Conservation (phyloP, 345 rosid species). For the Ceriops tagal region DNA sequence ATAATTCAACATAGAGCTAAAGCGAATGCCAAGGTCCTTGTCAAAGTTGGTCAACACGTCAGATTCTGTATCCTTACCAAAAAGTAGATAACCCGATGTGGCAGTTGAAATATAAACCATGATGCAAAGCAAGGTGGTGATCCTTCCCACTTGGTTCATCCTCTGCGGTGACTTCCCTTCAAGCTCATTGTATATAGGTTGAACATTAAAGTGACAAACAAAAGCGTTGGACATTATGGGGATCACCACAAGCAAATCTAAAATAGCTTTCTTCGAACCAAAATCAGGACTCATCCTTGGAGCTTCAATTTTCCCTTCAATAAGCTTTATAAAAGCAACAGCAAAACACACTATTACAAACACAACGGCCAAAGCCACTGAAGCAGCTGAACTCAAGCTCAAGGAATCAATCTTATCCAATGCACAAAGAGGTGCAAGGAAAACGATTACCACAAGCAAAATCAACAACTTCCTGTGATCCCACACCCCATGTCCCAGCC, state of each 20-base stretch:
- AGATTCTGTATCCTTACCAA: slow-evolving; percentile 76
- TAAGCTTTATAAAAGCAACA: slow-evolving; percentile 72
- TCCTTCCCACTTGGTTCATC: slow-evolving; percentile 85
- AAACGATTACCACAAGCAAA: slow-evolving; percentile 58
- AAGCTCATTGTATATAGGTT: slow-evolving; percentile 91
- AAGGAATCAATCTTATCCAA: slow-evolving; percentile 86
- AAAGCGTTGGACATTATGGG: slow-evolving; percentile 92
- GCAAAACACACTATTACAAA: slow-evolving; percentile 73
- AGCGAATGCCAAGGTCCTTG: slow-evolving; percentile 72
- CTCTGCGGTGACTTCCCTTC: slow-evolving; percentile 66
- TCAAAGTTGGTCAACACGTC: slow-evolving; percentile 90
- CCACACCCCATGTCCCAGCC: slow-evolving; percentile 91
- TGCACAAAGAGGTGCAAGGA: slow-evolving; percentile 81
- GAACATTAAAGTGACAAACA: slow-evolving; percentile 89
- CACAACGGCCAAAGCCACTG: slow-evolving; percentile 84
- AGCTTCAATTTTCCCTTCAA: slow-evolving; percentile 68
- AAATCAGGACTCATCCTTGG: slow-evolving; percentile 82
- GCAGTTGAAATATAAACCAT: slow-evolving; percentile 71
- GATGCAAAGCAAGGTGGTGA: slow-evolving; percentile 66
- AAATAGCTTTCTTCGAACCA: slow-evolving; percentile 55
- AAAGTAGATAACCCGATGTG: slow-evolving; percentile 76
- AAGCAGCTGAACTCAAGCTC: slow-evolving; percentile 85
- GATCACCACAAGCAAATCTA: slow-evolving; percentile 90
- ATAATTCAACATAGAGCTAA: slow-evolving; percentile 75
- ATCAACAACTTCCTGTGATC: slow-evolving; percentile 81